phyloP scores from a whole-genome alignment of 2,329 filamentous ascomycete genomes.

The Sporothrix variecibatus region DNA sequence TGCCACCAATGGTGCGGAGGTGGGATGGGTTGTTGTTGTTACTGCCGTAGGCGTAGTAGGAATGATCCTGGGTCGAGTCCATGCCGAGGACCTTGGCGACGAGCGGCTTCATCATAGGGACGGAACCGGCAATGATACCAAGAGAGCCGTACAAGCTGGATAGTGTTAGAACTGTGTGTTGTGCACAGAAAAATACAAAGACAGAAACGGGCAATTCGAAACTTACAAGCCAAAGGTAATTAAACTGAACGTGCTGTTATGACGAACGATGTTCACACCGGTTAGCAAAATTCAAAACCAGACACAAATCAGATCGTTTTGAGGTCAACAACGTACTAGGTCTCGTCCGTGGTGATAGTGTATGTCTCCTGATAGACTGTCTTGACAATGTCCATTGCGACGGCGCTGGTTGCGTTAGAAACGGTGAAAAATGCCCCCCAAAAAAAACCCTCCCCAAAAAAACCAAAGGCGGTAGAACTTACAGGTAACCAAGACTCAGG shows the following conservation, averaged over 20 bases:
- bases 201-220: not conserved
- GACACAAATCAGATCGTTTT: not conserved
- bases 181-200: not conserved
- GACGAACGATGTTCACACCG: not conserved
- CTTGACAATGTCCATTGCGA: conserved; percentile 45
- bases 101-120: conserved; percentile 44
- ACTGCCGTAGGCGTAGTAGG: conserved; percentile 24
- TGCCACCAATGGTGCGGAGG: not conserved
- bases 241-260: conserved; percentile 15
- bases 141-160: conserved; percentile 45
- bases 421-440: not conserved
- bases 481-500: conserved; percentile 47
- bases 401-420: conserved; percentile 37
- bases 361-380: conserved; percentile 42
- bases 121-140: conserved; percentile 44
- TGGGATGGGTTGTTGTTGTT: conserved; percentile 6
- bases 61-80: conserved; percentile 26
- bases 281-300: not conserved
- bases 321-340: conserved; percentile 35
- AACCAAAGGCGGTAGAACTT: conserved; percentile 23
- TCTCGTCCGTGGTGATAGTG: conserved; percentile 37
- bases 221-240: conserved; percentile 38
- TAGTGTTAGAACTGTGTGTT: conserved; percentile 28
- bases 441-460: too few relatives aligned
- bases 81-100: conserved; percentile 38